These are phyloP conservation scores for Candida coquimbonensis DNA, from an alignment of 805 yeast genomes.

Conservation along the genomic window DNA sequence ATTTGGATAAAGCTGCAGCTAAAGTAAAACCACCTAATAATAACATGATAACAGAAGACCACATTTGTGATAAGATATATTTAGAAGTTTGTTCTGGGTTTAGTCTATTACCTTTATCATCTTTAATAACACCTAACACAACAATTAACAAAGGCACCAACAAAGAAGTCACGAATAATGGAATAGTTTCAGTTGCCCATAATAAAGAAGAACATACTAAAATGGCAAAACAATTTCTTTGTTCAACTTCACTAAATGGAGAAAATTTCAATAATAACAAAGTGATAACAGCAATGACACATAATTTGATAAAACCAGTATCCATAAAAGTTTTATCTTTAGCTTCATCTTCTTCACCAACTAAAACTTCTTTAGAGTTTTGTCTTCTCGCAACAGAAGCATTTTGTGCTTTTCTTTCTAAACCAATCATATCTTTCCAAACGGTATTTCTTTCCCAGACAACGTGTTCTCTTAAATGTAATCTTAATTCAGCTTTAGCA, in stretches of 20 bases:
- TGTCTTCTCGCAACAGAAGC: constrained; percentile 39
- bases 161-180: constrained; percentile 83
- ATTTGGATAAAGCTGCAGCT: constrained; percentile 91
- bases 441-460: constrained; percentile 98
- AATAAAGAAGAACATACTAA: constrained; percentile 73
- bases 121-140: constrained; percentile 58
- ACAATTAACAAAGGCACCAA: constrained; percentile 79
- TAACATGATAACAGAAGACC: constrained; percentile 90
- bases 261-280: constrained; percentile 36
- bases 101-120: constrained; percentile 46
- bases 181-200: constrained; percentile 96
- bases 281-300: constrained; percentile 43
- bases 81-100: constrained; percentile 63
- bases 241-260: constrained; percentile 50
- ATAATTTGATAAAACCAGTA: constrained; percentile 37
- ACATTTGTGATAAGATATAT: constrained; percentile 80
- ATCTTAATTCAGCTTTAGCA: constrained; percentile 43
- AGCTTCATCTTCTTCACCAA: constrained; percentile 23
- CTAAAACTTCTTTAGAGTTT: constrained; percentile 16
- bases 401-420: constrained; percentile 81
- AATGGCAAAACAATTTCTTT: constrained; percentile 79
- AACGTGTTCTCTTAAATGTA: constrained; percentile 78
- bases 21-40: constrained; percentile 89
- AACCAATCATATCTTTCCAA: constrained; percentile 93
- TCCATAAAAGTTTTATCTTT: constrained; percentile 16